Evolutionary conservation across 257 asterid genomes (phyloP), one percentile per base, ranked within the genome.

Genomic region (Orobanche coerulescens): DNA sequence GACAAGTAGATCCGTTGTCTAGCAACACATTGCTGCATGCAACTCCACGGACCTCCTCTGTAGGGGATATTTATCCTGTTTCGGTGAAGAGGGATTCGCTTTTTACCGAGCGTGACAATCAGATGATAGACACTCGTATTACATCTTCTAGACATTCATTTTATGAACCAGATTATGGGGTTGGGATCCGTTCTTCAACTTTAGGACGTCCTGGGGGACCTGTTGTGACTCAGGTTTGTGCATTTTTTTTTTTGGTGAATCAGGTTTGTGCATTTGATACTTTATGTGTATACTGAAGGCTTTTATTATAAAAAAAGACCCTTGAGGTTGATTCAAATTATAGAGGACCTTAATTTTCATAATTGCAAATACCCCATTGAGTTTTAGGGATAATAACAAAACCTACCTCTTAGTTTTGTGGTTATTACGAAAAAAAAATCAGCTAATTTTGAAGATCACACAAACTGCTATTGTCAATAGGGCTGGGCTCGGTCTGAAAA

Each of bases 171-270:
- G 95, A 78, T 65, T 82, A 79, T 71, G 82, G 81, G 60, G 75
- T 76, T 47, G 86, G 84, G 50, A 61, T 70, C 61, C 87, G 76
- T 63, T 39, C 85, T 62, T 79, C 90, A 30, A 66, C 75, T 39
- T 46, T 73, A 47, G 79, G 77, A 43, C 90, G 82, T 61, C 5
- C 85, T 64, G 84, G 81, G 53, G 86, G 78, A 6, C 95, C 92
- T 30, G 53, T 90, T 48, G 87, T 90, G 15, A 90, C 97, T 42
- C 88, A 86, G 97, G 97, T 90, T 51, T 70, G 80, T 57, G 22
- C 16, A 50, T 55, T 19, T 59, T 8, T n/a, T n/a, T n/a, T n/a
- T n/a, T n/a, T n/a, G n/a, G 87, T 90, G 15, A 90, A 95, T 42
- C 88, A 86, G 97, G 97, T 90, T 51, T 70, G 80, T 57, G 22